These are phyloP conservation scores for Nowakowskiella sp. DNA, from an alignment of 192 early-diverging fungal genomes.

Conservation along the genomic window DNA sequence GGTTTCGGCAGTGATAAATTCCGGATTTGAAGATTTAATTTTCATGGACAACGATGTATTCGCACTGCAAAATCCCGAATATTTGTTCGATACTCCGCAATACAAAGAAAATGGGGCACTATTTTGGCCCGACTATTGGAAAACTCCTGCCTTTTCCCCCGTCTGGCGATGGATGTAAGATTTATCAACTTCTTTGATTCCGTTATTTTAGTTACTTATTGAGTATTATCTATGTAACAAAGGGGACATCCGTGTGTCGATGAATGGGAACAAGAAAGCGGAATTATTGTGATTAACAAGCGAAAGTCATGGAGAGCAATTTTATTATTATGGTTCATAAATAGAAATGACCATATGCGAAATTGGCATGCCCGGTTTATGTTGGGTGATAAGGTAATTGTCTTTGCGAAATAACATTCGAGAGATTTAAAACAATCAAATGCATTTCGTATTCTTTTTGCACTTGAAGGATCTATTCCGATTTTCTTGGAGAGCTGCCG, in stretches of 20 bases:
- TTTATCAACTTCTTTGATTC: too few relatives aligned
- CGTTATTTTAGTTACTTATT: too few relatives aligned
- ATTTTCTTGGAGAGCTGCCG: neutral
- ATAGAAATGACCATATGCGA: neutral
- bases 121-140: conserved; percentile 14
- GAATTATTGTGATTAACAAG: neutral
- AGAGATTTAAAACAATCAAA: too few relatives aligned
- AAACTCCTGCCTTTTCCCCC: conserved; percentile 18
- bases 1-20: neutral
- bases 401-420: too few relatives aligned
- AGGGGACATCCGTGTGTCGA: neutral
- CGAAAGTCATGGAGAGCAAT: neutral
- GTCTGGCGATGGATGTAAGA: conserved; percentile 14
- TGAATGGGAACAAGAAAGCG: conserved; percentile 1
- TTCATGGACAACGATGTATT: neutral
- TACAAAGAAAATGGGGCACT: neutral
- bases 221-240: neutral
- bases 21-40: neutral
- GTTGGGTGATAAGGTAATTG: neutral
- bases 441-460: too few relatives aligned
- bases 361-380: neutral
- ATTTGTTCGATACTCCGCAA: neutral
- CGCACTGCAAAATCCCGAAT: neutral
- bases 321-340: neutral
- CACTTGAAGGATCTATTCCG: conserved; percentile 16